Percentiles rank a stretch among this genome's conserved stretches.
These are phyloP conservation scores for Candida insectalens DNA, from an alignment of 805 yeast species.

Conservation along the genomic window DNA sequence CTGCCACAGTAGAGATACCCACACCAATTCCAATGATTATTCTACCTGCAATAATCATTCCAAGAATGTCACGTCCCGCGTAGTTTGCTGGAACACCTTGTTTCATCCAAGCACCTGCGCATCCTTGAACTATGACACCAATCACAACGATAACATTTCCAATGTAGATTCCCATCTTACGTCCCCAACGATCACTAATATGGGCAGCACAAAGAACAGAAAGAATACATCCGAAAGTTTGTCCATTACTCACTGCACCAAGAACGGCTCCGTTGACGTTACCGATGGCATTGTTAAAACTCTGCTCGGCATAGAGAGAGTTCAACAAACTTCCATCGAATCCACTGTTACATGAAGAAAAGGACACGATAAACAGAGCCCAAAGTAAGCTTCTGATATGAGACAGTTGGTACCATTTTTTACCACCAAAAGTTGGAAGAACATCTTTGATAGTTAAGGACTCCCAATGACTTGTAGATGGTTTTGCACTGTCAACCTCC, in stretches of 20 bases:
- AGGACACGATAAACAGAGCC: conserved; percentile 2
- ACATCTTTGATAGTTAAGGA: conserved; percentile 1
- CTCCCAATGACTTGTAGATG: no score
- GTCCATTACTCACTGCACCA: conserved; percentile 33
- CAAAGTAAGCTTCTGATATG: not conserved
- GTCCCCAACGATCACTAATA: conserved; percentile 11
- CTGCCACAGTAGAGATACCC: conserved; percentile 15
- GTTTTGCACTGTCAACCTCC: no score
- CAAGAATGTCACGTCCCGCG: conserved; percentile 9
- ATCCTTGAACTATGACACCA: conserved; percentile 24
- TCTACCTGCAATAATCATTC: conserved; percentile 24
- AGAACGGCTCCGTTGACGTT: conserved; percentile 28
- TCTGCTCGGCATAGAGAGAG: conserved; percentile 35
- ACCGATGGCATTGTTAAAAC: conserved; percentile 32
- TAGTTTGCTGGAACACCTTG: not conserved
- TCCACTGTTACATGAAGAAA: conserved; percentile 17
- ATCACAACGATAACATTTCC: conserved; percentile 11
- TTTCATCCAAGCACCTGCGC: conserved; percentile 34
- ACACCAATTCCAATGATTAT: conserved; percentile 23
- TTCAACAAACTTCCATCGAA: conserved; percentile 41
- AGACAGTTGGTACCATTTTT: conserved; percentile 1
- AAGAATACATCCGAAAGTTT: conserved; percentile 26
- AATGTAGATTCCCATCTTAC: conserved; percentile 12
- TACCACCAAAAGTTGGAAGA: conserved; percentile 1
- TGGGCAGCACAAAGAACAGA: conserved; percentile 1